Conservation (phyloP, 2,329 filamentous ascomycete genomes). For the Biscogniauxia marginata region DNA sequence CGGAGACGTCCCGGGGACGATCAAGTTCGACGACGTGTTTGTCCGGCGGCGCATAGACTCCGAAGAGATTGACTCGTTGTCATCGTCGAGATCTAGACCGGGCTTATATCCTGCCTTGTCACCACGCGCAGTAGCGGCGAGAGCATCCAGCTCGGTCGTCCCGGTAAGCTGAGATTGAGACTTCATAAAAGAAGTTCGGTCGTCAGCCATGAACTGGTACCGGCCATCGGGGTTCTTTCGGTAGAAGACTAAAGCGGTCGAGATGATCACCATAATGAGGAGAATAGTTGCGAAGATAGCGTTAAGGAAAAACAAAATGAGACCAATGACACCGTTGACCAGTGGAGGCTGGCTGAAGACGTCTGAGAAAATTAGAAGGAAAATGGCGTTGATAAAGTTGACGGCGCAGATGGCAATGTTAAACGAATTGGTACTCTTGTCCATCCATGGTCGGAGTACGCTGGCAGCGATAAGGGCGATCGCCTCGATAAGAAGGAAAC, state of each 20-base stretch:
- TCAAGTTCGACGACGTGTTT: slow-evolving; percentile 25
- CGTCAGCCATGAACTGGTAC: slow-evolving; percentile 87
- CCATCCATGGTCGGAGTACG: slow-evolving; percentile 86
- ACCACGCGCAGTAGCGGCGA: slow-evolving; percentile 78
- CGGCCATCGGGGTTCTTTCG: slow-evolving; percentile 84
- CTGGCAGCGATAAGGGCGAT: slow-evolving; percentile 68
- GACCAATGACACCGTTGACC: slow-evolving; percentile 78
- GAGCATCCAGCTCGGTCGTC: slow-evolving; percentile 77
- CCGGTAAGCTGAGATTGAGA: slow-evolving; percentile 69
- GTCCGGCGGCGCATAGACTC: slow-evolving; percentile 46
- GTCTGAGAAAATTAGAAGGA: slow-evolving; percentile 78
- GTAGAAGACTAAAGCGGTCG: slow-evolving; percentile 64
- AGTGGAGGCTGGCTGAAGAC: slow-evolving; percentile 76
- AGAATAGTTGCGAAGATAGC: slow-evolving; percentile 74
- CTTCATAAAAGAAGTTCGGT: slow-evolving; percentile 88
- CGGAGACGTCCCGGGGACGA: slow-evolving; percentile 13
- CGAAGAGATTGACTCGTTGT: slow-evolving; percentile 64
- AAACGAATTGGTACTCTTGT: slow-evolving; percentile 89
- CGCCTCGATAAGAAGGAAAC: slow-evolving; percentile 73
- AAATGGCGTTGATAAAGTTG: slow-evolving; percentile 81
- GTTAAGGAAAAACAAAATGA: slow-evolving; percentile 81
- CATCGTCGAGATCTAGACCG: slow-evolving; percentile 66
- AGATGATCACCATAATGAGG: slow-evolving; percentile 72
- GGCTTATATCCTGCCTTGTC: slow-evolving; percentile 61
- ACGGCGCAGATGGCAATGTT: slow-evolving; percentile 81